phyloP scores from a whole-genome alignment of 73 alveolate genomes.

The Blepharisma stoltei region DNA sequence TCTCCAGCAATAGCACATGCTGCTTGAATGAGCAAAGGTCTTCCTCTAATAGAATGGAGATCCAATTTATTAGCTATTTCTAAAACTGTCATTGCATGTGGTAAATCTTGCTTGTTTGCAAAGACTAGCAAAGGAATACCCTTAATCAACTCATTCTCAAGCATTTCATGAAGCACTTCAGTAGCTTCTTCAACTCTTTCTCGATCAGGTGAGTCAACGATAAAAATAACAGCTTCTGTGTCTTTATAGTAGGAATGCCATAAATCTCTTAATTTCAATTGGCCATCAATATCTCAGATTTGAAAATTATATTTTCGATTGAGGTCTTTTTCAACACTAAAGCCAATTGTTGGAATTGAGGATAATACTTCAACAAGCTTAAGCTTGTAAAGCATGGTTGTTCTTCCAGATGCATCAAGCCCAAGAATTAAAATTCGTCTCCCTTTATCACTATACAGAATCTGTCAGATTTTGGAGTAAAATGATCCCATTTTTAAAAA shows the following conservation, averaged over 20 bases:
- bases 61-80: constrained; percentile 71
- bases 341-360: constrained; percentile 90
- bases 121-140: constrained; percentile 66
- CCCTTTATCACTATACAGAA: constrained; percentile 5
- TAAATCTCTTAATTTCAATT: constrained; percentile 78
- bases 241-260: constrained; percentile 89
- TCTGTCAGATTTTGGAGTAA: constrained; percentile 44
- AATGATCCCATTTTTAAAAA: constrained; percentile 65
- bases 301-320: constrained; percentile 64
- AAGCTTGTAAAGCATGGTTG: constrained; percentile 40
- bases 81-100: constrained; percentile 61
- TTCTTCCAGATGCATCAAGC: neutral
- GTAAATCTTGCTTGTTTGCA: constrained; percentile 93
- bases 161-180: constrained; percentile 81
- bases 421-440: neutral
- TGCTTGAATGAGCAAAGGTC: neutral
- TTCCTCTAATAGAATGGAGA: constrained; percentile 33
- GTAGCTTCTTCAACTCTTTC: constrained; percentile 83
- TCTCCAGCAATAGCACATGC: constrained; percentile 29
- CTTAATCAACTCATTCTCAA: constrained; percentile 79
- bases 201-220: constrained; percentile 84
- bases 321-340: constrained; percentile 82
- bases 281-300: constrained; percentile 96
- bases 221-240: constrained; percentile 89
- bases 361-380: constrained; percentile 64